phyloP scores from a whole-genome alignment of 2,329 filamentous ascomycete genomes.

The Claviceps africana region DNA sequence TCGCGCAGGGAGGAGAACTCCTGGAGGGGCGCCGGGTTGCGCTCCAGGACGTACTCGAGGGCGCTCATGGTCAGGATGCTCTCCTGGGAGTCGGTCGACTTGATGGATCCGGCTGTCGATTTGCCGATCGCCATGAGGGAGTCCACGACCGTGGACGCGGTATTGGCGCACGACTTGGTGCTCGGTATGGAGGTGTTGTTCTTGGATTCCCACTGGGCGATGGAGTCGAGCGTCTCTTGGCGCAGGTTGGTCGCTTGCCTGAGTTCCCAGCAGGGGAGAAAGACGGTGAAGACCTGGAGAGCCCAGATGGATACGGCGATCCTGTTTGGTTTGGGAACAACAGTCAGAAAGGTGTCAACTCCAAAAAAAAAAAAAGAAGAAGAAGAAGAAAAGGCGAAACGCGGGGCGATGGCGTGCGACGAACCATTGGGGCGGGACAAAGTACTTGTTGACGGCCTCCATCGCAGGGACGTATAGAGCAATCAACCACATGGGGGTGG shows the following conservation, averaged over 20 bases:
- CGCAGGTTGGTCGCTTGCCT: conserved; percentile 24
- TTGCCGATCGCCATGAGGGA: conserved; percentile 15
- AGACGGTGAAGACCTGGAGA: conserved; percentile 47
- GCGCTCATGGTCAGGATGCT: conserved; percentile 45
- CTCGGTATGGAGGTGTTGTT: conserved; percentile 13
- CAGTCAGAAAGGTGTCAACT: background rate
- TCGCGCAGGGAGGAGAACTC: conserved; percentile 51
- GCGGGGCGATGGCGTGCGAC: too few species aligned
- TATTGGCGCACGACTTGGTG: conserved; percentile 9
- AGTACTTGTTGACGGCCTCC: conserved; percentile 27
- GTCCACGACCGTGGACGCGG: conserved; percentile 12
- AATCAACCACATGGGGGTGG: conserved; percentile 50
- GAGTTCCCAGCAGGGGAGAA: conserved; percentile 48
- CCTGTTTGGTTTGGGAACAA: conserved; percentile 8
- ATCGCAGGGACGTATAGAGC: conserved; percentile 32
- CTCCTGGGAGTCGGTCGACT: conserved; percentile 15
- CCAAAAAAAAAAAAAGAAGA: too few species aligned
- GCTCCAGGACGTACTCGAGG: conserved; percentile 45
- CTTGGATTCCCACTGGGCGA: conserved; percentile 29
- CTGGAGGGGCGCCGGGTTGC: conserved; percentile 45
- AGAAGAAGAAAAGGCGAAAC: background rate
- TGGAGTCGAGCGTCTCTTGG: conserved; percentile 29
- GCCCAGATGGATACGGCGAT: conserved; percentile 40
- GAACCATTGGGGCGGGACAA: conserved; percentile 46
- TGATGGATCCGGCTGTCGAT: conserved; percentile 13